A percentile compares a stretch with the other conserved stretches of the same genome.
These are phyloP conservation scores for Leccinum sublutescens DNA, from an alignment of 768 basidiomycete genomes.

Conservation along the genomic window DNA sequence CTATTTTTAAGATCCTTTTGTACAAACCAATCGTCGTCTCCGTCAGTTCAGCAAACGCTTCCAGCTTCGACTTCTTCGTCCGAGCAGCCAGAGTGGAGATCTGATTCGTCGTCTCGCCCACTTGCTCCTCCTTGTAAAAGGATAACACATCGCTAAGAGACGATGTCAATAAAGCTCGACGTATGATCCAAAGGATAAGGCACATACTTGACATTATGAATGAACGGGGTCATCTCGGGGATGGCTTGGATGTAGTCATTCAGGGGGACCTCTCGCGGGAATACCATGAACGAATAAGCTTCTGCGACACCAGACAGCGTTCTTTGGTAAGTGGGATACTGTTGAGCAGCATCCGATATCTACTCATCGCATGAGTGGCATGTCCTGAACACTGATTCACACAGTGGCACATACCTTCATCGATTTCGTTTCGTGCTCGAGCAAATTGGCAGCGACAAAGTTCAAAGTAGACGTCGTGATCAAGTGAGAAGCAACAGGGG, in stretches of 20 bases:
- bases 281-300: constrained; percentile 10
- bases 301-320: background rate
- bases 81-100: background rate
- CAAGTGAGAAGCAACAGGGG: background rate
- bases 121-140: background rate
- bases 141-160: background rate
- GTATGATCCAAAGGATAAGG: too few relatives aligned
- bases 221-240: background rate
- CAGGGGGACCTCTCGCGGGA: background rate
- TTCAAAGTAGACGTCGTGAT: background rate
- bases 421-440: background rate
- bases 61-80: background rate
- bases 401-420: background rate
- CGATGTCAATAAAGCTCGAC: background rate
- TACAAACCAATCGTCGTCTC: constrained; percentile 9
- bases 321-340: background rate
- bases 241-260: background rate
- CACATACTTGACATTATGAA: background rate
- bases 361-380: background rate
- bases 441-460: background rate
- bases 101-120: background rate
- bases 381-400: background rate
- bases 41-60: background rate
- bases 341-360: background rate
- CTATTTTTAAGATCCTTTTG: constrained; percentile 20